These are phyloP conservation scores for Meyerozyma sp. DNA, from an alignment of 1,139 yeast species.

Conservation along the genomic window DNA sequence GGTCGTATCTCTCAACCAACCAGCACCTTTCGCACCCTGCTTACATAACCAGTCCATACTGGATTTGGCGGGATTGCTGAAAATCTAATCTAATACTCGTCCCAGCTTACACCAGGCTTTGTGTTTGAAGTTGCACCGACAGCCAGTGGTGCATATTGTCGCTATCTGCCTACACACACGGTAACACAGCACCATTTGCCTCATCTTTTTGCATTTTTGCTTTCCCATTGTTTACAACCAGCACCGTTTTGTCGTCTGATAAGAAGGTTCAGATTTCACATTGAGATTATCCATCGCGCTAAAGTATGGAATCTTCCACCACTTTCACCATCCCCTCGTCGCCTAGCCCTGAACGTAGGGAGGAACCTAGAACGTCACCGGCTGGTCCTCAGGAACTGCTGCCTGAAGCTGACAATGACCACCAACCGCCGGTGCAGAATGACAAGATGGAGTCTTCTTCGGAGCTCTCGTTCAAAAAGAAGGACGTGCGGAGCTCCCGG, in stretches of 20 bases:
- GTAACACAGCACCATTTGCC: background rate
- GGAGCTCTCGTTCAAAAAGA: constrained; percentile 46
- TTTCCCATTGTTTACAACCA: background rate
- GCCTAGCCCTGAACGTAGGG: background rate
- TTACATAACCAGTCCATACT: background rate
- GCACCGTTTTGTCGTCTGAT: background rate
- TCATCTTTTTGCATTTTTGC: background rate
- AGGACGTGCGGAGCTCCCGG: constrained; percentile 45
- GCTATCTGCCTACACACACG: background rate
- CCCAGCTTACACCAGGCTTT: background rate
- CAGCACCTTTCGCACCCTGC: background rate
- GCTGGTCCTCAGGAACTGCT: background rate
- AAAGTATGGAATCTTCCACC: background rate
- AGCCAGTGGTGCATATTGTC: too few species aligned
- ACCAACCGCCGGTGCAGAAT: background rate
- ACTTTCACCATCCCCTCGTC: constrained; percentile 1
- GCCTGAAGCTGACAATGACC: background rate
- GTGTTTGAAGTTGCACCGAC: background rate
- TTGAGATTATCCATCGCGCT: background rate
- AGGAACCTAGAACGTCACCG: background rate
- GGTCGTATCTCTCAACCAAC: background rate
- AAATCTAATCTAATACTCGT: background rate
- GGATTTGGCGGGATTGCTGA: background rate
- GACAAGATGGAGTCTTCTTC: constrained; percentile 7
- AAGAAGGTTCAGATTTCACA: background rate